Evolutionary conservation across 2,329 filamentous ascomycete genomes (phyloP).

Genomic region (Ceratocystis alfenasii): DNA sequence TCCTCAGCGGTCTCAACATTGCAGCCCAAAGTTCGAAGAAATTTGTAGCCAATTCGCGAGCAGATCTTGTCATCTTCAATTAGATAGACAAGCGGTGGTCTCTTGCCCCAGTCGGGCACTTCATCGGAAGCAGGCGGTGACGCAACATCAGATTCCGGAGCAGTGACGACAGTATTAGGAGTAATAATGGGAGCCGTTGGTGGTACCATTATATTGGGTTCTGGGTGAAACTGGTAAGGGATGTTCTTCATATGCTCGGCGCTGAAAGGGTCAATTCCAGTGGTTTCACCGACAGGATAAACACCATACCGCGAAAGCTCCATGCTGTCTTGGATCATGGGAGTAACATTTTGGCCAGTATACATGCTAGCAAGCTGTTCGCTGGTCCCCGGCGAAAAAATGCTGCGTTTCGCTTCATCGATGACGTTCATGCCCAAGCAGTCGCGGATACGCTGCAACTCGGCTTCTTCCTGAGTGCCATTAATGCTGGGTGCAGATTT

Average conservation of each 20-base stretch:
- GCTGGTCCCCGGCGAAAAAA: constrained; percentile 18
- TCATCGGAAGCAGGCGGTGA: constrained; percentile 18
- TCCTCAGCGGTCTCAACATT: constrained; percentile 64
- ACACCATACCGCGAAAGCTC: constrained; percentile 54
- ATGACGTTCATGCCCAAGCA: constrained; percentile 5
- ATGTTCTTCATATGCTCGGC: constrained; percentile 92
- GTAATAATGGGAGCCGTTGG: constrained; percentile 10
- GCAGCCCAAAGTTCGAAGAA: constrained; percentile 53
- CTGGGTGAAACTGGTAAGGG: constrained; percentile 53
- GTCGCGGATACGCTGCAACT: constrained; percentile 41
- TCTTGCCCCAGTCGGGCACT: constrained; percentile 41
- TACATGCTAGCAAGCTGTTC: constrained; percentile 20
- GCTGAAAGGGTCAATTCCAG: constrained; percentile 90
- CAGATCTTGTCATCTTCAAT: constrained; percentile 72
- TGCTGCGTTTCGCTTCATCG: constrained; percentile 17
- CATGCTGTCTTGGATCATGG: constrained; percentile 42
- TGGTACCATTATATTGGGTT: constrained; percentile 23
- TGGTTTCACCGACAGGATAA: constrained; percentile 80
- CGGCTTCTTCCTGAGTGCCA: constrained; percentile 27
- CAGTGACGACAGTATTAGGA: neutral
- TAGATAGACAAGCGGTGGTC: constrained; percentile 69
- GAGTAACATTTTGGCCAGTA: constrained; percentile 27
- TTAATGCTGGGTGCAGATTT: constrained; percentile 19
- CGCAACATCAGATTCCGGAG: constrained; percentile 6
- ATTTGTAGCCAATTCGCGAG: constrained; percentile 55